A percentile compares a stretch with the other conserved stretches of the same genome.
Conservation (phyloP, 75 land plant species). For the Cryptomeria japonica region DNA sequence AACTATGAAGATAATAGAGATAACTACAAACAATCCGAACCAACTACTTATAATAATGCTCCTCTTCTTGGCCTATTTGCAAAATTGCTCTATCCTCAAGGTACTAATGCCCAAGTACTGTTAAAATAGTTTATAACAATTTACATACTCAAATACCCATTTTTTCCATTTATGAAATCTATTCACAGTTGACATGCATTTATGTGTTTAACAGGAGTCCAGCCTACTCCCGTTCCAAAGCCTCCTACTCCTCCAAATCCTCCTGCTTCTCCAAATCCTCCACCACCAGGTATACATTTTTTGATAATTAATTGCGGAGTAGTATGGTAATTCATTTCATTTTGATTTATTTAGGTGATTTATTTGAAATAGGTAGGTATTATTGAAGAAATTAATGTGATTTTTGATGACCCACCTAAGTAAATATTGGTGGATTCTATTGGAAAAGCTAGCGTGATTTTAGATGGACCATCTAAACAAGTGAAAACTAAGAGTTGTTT, state of each 20-base stretch:
- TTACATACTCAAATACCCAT: neutral
- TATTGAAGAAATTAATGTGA: too few species aligned
- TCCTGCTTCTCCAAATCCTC: neutral
- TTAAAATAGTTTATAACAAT: too few species aligned
- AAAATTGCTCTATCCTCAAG: neutral
- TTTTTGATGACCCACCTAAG: too few species aligned
- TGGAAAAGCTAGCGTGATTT: too few species aligned
- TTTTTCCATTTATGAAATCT: neutral
- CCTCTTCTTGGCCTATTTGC: slow-evolving; percentile 78
- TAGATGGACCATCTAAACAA: too few species aligned
- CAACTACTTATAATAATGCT: slow-evolving; percentile 53
- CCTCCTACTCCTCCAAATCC: neutral
- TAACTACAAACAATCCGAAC: slow-evolving; percentile 54
- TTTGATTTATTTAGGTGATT: too few species aligned
- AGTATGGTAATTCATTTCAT: too few species aligned
- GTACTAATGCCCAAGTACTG: neutral
- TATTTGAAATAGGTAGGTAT: too few species aligned
- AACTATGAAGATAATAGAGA: slow-evolving; percentile 48
- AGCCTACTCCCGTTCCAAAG: neutral
- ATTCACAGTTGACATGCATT: neutral
- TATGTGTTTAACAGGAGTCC: neutral
- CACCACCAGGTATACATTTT: neutral
- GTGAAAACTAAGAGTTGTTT: too few species aligned
- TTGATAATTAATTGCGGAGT: neutral
- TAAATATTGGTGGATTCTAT: too few species aligned